Percentiles rank a stretch among this genome's conserved stretches.
phyloP scores from a whole-genome alignment of 768 basidiomycete species.

The Terana coerulea region DNA sequence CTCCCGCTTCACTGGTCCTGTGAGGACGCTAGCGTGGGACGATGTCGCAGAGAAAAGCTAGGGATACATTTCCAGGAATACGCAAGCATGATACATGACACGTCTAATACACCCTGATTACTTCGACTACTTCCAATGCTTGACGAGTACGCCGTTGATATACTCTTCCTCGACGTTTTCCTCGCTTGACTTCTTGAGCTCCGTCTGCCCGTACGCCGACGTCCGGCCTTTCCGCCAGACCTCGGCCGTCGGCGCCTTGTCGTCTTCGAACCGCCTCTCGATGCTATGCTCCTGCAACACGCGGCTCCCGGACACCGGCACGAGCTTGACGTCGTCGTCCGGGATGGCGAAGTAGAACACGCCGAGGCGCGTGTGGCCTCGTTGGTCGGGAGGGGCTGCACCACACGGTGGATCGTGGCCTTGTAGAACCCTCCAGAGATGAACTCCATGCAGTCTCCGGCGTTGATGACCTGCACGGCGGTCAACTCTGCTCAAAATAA shows the following conservation, averaged over 20 bases:
- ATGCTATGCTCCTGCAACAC: conserved; percentile 45
- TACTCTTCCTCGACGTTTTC: conserved; percentile 51
- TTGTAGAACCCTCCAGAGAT: conserved; percentile 58
- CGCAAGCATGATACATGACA: no score
- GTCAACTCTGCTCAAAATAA: background rate
- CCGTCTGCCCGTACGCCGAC: conserved; percentile 45
- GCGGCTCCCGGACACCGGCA: conserved; percentile 43
- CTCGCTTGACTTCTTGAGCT: conserved; percentile 36
- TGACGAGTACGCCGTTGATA: conserved; percentile 51
- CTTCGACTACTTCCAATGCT: conserved; percentile 45
- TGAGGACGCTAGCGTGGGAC: conserved; percentile 30
- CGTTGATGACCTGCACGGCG: conserved; percentile 46
- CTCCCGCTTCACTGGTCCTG: conserved; percentile 40
- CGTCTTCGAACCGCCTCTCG: conserved; percentile 32
- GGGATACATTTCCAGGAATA: no score
- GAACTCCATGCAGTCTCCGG: conserved; percentile 57
- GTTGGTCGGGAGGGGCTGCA: conserved; percentile 58
- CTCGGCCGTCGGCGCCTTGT: conserved; percentile 46
- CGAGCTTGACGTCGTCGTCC: conserved; percentile 46
- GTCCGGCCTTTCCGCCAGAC: conserved; percentile 51
- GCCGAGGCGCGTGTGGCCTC: conserved; percentile 44
- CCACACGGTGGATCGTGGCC: conserved; percentile 58
- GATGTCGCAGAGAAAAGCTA: conserved; percentile 6
- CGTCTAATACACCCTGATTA: background rate
- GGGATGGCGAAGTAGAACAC: conserved; percentile 55